Base-by-base conservation (phyloP, 495 filamentous ascomycete genomes). In the Pyronema omphalodes region DNA sequence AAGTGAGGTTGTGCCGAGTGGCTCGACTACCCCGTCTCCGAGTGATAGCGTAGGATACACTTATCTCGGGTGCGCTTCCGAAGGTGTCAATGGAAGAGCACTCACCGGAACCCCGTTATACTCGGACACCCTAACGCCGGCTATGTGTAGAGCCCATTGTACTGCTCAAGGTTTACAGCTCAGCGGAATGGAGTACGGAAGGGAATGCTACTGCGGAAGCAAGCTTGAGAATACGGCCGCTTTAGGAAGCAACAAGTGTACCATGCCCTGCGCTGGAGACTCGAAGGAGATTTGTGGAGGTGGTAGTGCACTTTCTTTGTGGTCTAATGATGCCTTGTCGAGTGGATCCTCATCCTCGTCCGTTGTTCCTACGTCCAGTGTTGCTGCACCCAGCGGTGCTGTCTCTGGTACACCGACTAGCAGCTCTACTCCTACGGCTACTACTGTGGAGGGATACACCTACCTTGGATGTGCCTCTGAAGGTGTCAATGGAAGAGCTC, bases 181-280 rank as follows among this genome's bases (percentile, higher is more conserved):
- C 53, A 76, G 71, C 52, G 83, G 81, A 49, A 66, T 83, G 5
- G 83, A 87, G 67, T 86, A 84, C 57, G 77, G 76, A 41, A 72
- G 76, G 19, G 78, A 87, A 61, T 84, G 81, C 60, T 84, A 79
- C 68, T 84, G 81, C 61, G 80, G 77, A 9, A 74, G 77, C 56
- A 64, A 66, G 4, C 58, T 64, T 4, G 55, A 60, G 29, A 57
- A 60, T 37, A 55, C 58, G 6, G 40, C 62, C 9, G 44, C n/a
- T 6, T 46, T 63, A 7, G 60, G 60, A 53, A 54, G 62, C 8
- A 61, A 60, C 9, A 58, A 53, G 9, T 83, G 80, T 63, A 68
- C 64, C 53, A 75, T 73, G 70, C 53, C 65, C 34, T 83, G 79
- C 67, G 71, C 70, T 37, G 77, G 74, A 37, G 74, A 81, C 58